phyloP scores from a whole-genome alignment of 2,329 filamentous ascomycete genomes.

The Truncatella angustata region DNA sequence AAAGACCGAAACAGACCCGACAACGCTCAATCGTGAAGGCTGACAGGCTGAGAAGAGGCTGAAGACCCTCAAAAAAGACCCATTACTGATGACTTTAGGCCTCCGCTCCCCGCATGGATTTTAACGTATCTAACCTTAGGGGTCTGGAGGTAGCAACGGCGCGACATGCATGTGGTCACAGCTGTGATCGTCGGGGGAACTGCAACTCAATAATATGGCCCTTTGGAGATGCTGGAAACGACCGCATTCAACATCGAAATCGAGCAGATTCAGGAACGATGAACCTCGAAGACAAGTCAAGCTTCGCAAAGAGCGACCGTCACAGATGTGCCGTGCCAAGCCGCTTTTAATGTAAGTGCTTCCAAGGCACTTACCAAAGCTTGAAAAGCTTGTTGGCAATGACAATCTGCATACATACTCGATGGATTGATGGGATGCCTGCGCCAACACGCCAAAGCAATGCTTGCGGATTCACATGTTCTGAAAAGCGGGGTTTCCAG shows the following conservation, averaged over 20 bases:
- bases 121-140: conserved; percentile 4
- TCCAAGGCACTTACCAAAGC: not conserved
- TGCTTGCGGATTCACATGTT: not conserved
- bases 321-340: conserved; percentile 4
- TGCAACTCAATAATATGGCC: too few relatives aligned
- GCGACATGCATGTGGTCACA: not conserved
- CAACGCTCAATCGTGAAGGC: conserved; percentile 1
- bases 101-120: conserved; percentile 4
- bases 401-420: too few relatives aligned
- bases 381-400: not conserved
- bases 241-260: too few relatives aligned
- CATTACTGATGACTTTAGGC: conserved; percentile 1
- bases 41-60: conserved; percentile 7
- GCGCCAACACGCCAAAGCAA: too few relatives aligned
- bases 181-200: not conserved
- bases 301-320: conserved; percentile 1
- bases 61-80: conserved; percentile 5
- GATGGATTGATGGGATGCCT: too few relatives aligned
- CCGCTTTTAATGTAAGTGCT: not conserved
- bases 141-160: not conserved
- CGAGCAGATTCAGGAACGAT: too few relatives aligned
- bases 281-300: not conserved
- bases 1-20: conserved; percentile 9
- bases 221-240: too few relatives aligned
- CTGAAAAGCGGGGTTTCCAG: not conserved